Conservation (phyloP, 2,329 filamentous ascomycete genomes). For the Calonectria ilicicola region DNA sequence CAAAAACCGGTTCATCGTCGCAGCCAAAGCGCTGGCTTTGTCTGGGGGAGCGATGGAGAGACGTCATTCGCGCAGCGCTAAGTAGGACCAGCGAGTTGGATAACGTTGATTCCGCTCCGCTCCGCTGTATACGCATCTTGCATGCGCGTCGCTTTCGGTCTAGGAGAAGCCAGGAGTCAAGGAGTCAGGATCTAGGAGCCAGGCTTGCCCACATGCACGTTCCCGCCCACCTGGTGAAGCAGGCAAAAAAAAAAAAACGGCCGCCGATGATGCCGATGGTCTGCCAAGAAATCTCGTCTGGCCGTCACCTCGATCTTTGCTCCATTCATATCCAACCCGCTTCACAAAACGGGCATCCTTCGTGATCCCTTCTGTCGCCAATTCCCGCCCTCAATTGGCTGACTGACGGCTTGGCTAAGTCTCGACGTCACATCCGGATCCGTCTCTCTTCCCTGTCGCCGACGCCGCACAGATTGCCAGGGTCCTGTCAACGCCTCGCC, state of each 20-base stretch:
- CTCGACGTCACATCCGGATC: background rate
- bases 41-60: background rate
- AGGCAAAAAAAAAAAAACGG: background rate
- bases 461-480: background rate
- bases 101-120: background rate
- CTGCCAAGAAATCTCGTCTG: background rate
- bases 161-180: background rate
- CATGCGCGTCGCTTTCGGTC: background rate
- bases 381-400: background rate
- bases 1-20: background rate
- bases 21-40: background rate
- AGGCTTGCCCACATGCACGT: background rate
- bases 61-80: background rate
- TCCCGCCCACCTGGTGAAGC: background rate
- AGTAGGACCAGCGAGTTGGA: background rate
- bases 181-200: background rate
- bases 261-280: background rate
- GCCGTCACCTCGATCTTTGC: background rate
- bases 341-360: too few species aligned
- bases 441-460: background rate
- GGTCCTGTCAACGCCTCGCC: background rate
- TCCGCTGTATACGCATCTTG: conserved; percentile 1
- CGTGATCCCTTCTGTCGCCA: background rate
- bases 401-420: background rate
- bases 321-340: background rate